Evolutionary conservation across 2,329 filamentous ascomycete genomes (phyloP).

Genomic region (Hypoxylon sp.): DNA sequence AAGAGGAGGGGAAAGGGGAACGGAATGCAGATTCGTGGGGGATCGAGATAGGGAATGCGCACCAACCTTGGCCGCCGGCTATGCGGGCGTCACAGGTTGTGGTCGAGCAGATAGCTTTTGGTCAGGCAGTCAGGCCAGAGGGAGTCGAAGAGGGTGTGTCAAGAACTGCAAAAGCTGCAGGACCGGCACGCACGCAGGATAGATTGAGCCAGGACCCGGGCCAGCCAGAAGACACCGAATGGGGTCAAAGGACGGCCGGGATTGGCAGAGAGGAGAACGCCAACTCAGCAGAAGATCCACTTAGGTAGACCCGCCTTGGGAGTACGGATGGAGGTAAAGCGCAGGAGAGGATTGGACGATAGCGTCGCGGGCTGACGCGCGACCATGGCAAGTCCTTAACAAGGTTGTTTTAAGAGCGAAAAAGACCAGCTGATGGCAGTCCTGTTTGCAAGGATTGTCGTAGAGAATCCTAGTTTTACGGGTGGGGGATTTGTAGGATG

Average conservation of each 20-base stretch:
- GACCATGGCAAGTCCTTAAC: constrained; percentile 39
- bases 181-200: constrained; percentile 36
- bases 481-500: constrained; percentile 28
- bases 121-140: constrained; percentile 9
- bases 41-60: constrained; percentile 41
- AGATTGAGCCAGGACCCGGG: constrained; percentile 35
- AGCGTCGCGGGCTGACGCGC: constrained; percentile 50
- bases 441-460: constrained; percentile 41
- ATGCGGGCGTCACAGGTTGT: constrained; percentile 30
- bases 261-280: constrained; percentile 43
- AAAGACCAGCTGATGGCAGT: constrained; percentile 5
- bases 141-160: constrained; percentile 17
- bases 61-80: constrained; percentile 28
- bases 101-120: constrained; percentile 24
- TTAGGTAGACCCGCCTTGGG: constrained; percentile 40
- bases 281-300: constrained; percentile 51
- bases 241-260: constrained; percentile 37
- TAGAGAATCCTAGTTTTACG: constrained; percentile 35
- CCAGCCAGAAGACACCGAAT: constrained; percentile 41
- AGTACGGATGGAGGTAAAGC: constrained; percentile 33
- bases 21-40: constrained; percentile 42
- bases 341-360: constrained; percentile 49
- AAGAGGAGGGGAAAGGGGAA: constrained; percentile 29
- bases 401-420: constrained; percentile 28
- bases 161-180: constrained; percentile 25